Conservation (phyloP, 495 filamentous ascomycete species). For the Talaromyces nanjingensis region DNA sequence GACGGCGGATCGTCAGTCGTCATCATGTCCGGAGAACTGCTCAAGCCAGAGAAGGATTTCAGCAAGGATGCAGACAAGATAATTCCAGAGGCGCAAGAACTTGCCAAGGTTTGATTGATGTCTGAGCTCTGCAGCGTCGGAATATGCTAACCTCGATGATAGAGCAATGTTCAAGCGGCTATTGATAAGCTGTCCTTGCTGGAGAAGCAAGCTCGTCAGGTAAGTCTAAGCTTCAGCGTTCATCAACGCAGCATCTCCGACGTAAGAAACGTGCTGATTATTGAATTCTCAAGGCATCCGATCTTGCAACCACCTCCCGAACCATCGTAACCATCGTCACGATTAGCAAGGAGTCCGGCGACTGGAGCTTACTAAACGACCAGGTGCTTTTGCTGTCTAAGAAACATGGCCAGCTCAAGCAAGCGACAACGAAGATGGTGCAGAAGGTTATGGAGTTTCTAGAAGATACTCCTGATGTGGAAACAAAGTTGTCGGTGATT, state of each 20-base stretch:
- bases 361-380: conserved; percentile 92
- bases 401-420: conserved; percentile 99
- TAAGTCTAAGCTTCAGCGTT: conserved; percentile 24
- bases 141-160: conserved; percentile 4
- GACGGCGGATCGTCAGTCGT: conserved; percentile 18
- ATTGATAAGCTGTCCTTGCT: conserved; percentile 86
- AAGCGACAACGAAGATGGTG: conserved; percentile 98
- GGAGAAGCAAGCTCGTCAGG: conserved; percentile 96
- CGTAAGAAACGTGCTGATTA: conserved; percentile 1
- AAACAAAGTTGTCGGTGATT: conserved; percentile 86
- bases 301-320: conserved; percentile 89
- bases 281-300: conserved; percentile 60
- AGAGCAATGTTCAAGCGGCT: conserved; percentile 75
- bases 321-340: conserved; percentile 82
- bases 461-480: conserved; percentile 69
- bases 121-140: not conserved
- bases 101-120: conserved; percentile 61
- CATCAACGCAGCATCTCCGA: not conserved
- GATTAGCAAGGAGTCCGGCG: conserved; percentile 83
- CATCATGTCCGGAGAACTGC: conserved; percentile 54
- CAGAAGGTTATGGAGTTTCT: conserved; percentile 91
- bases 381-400: conserved; percentile 93
- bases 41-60: conserved; percentile 71
- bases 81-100: conserved; percentile 79
- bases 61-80: conserved; percentile 87